Evolutionary conservation across 305 asterid genomes (phyloP), one percentile per base, ranked within the genome.

Genomic region (Caryopteris hybrid): DNA sequence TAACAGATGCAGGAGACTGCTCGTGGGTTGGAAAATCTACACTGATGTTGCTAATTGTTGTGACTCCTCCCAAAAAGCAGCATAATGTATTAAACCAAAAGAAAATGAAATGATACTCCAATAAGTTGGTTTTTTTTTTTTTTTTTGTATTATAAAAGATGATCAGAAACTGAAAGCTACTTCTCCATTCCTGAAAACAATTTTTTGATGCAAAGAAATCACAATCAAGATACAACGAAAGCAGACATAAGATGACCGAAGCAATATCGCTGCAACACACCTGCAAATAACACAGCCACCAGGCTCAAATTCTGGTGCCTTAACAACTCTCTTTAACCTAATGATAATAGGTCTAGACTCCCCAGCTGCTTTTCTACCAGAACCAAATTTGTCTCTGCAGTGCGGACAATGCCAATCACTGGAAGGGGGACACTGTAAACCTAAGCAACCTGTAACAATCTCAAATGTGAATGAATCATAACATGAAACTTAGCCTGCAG

Each of bases 201-300:
- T 13, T 36, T 53, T 36, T 8, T 58, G 43, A 22, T 25, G 51
- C 41, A 51, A 63, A 36, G 50, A 52, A 64, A 21, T 39, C 13
- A 45, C 55, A 58, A 36, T 60, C 21, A 18, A 7, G 31, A 64
- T n/a, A 12, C 21, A 34, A 12, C 31, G 21, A 78, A 66, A 36
- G 18, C 13, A 52, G 47, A 70, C 22, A 21, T 13, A 34, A 54
- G 45, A 33, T 6, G 43, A 13, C 20, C 38, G 33, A 1, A 50
- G 17, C 7, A 22, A 64, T 53, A 29, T 41, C 71, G 69, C 48
- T 47, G 33, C 27, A 64, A 64, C 86, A 65, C 52, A 95, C 99
- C 99, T 95, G 98, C 99, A 95, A 74, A 91, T 84, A 76, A 86
- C 86, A 83, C 99, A 95, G 42, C 98, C 99, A 69, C 99, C 98